A percentile compares a stretch with the other conserved stretches of the same genome.
Evolutionary conservation across 345 rosid species (phyloP).

Genomic region (Salix exigua): DNA sequence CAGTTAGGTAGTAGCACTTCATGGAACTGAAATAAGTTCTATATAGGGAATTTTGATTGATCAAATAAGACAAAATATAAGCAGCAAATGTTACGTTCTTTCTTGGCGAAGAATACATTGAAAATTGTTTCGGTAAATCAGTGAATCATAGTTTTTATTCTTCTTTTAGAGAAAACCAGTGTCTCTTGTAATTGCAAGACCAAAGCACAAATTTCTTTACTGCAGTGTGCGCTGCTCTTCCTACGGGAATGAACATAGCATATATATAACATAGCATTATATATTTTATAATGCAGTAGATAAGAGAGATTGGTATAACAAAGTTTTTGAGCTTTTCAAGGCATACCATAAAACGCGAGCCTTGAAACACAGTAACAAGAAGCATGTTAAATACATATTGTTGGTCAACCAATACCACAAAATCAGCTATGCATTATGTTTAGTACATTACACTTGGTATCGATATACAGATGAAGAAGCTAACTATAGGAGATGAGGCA

Average conservation of each 20-base stretch:
- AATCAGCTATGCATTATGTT: neutral
- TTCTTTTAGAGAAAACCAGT: neutral
- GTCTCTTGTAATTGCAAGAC: neutral
- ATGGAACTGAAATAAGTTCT: constrained; percentile 18
- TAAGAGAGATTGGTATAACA: neutral
- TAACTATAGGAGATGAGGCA: neutral
- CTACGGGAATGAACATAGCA: neutral
- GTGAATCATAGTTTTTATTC: neutral
- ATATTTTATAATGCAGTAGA: neutral
- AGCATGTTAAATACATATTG: constrained; percentile 1
- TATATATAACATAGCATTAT: too few relatives aligned
- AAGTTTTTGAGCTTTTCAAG: neutral
- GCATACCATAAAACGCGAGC: neutral
- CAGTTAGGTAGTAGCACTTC: constrained; percentile 9
- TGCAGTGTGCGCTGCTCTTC: neutral
- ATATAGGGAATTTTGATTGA: neutral
- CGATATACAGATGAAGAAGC: constrained; percentile 6
- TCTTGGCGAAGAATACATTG: neutral
- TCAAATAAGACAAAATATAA: constrained; percentile 12
- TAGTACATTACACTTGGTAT: constrained; percentile 1
- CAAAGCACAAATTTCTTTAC: neutral
- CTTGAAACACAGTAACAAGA: neutral
- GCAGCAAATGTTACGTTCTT: constrained; percentile 1
- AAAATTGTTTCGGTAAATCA: neutral
- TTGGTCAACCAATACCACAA: constrained; percentile 7